These are phyloP conservation scores for Floccularia luteovirens DNA, from an alignment of 768 basidiomycete genomes.

Conservation along the genomic window DNA sequence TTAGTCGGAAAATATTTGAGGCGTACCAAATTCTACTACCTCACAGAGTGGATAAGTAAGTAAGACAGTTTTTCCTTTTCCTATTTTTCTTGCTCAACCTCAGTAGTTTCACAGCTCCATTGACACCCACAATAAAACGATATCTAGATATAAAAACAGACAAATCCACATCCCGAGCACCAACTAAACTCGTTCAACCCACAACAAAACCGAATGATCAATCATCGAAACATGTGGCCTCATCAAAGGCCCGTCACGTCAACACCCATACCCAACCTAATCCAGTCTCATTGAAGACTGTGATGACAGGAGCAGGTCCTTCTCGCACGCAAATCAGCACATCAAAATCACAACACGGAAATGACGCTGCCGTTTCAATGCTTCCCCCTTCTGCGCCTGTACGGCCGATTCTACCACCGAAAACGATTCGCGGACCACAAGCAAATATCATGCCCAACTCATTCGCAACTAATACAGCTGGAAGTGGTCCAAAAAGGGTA, in stretches of 20 bases:
- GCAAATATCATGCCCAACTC: no score
- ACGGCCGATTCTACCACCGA: no score
- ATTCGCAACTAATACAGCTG: no score
- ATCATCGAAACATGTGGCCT: no score
- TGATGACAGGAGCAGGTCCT: no score
- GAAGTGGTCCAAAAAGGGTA: slow-evolving; percentile 18
- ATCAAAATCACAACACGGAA: no score
- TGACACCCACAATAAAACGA: slow-evolving; percentile 72
- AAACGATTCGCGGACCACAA: no score
- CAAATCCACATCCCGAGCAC: slow-evolving; percentile 4
- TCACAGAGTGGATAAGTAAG: slow-evolving; percentile 55
- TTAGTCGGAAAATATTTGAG: slow-evolving; percentile 65
- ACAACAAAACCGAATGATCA: no score
- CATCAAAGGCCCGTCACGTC: not conserved
- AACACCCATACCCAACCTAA: not conserved
- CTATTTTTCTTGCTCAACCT: not conserved
- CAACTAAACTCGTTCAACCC: not conserved
- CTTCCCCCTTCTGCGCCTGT: no score
- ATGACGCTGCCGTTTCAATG: no score
- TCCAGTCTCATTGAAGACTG: slow-evolving; percentile 1
- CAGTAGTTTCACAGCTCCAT: slow-evolving; percentile 59
- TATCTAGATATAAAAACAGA: slow-evolving; percentile 53
- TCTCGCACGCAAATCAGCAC: no score
- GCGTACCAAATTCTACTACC: slow-evolving; percentile 71
- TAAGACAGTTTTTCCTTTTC: not conserved